Percentiles rank a stretch among this genome's conserved stretches.
Evolutionary conservation across 2,329 filamentous ascomycete species (phyloP).

Genomic region (Cercospora sp.): DNA sequence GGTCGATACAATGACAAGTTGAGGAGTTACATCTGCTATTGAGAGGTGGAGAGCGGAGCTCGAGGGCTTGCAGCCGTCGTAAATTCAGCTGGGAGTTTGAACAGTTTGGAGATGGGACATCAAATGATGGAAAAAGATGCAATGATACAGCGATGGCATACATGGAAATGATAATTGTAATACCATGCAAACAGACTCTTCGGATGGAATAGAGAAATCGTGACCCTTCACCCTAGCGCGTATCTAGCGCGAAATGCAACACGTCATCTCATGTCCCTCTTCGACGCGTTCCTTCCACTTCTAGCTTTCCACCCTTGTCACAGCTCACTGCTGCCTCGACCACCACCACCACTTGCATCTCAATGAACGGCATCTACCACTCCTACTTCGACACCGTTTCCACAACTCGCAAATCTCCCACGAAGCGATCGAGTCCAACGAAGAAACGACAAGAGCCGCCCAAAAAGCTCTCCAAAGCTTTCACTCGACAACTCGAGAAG

Average conservation of each 20-base stretch:
- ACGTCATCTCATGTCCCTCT: neutral
- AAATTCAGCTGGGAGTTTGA: no score
- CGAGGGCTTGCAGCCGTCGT: no score
- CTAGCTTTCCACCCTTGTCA: neutral
- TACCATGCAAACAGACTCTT: no score
- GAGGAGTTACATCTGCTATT: slow-evolving; percentile 27
- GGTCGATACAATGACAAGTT: slow-evolving; percentile 24
- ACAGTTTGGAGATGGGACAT: no score
- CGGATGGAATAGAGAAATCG: neutral
- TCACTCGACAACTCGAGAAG: slow-evolving; percentile 15
- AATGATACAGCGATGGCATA: neutral
- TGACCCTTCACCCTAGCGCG: slow-evolving; percentile 1
- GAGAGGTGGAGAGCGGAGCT: neutral
- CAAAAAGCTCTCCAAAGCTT: slow-evolving; percentile 15
- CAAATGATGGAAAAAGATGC: no score
- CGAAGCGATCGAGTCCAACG: neutral
- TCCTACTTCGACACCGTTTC: slow-evolving; percentile 17
- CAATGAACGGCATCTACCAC: slow-evolving; percentile 11
- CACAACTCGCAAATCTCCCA: slow-evolving; percentile 5
- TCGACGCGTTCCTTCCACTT: neutral
- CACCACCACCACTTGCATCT: neutral
- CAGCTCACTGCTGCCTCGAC: neutral
- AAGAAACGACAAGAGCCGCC: slow-evolving; percentile 4
- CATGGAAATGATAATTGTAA: neutral
- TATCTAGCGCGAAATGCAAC: slow-evolving; percentile 1